phyloP scores from a whole-genome alignment of 106 monocot species.

The Gastrodia elata region DNA sequence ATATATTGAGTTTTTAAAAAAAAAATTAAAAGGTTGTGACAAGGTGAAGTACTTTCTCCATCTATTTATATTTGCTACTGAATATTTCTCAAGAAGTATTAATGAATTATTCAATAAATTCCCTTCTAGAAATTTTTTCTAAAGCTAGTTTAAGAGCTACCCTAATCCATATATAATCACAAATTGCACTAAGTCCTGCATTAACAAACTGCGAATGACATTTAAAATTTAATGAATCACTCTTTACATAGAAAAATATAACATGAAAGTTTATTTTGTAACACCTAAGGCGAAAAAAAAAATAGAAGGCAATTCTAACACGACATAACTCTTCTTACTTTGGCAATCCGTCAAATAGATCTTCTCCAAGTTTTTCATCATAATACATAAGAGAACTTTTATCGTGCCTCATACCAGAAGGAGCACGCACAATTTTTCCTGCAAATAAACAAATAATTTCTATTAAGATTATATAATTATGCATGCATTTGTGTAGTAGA shows the following conservation, averaged over 20 bases:
- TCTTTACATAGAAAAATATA: neutral
- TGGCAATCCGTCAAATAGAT: slow-evolving; percentile 55
- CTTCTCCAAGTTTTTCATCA: slow-evolving; percentile 52
- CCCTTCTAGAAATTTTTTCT: too few species aligned
- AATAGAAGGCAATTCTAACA: neutral
- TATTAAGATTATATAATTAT: neutral
- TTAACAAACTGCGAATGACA: too few species aligned
- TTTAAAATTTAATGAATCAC: neutral
- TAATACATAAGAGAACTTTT: slow-evolving; percentile 68
- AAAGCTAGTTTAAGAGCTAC: too few species aligned
- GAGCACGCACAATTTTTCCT: slow-evolving; percentile 86
- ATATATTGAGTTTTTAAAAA: too few species aligned
- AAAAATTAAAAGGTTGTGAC: too few species aligned
- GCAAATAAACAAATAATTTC: slow-evolving; percentile 15
- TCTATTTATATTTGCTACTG: too few species aligned
- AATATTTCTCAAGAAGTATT: too few species aligned
- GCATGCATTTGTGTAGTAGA: neutral
- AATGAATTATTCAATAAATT: too few species aligned
- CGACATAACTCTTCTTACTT: slow-evolving; percentile 37
- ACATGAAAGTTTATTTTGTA: neutral
- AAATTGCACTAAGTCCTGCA: too few species aligned
- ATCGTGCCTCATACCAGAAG: slow-evolving; percentile 72
- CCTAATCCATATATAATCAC: too few species aligned
- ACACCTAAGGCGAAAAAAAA: neutral
- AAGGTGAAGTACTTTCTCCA: too few species aligned